Evolutionary conservation across 2,329 filamentous ascomycete genomes (phyloP).

Genomic region (Diaporthe sp.): DNA sequence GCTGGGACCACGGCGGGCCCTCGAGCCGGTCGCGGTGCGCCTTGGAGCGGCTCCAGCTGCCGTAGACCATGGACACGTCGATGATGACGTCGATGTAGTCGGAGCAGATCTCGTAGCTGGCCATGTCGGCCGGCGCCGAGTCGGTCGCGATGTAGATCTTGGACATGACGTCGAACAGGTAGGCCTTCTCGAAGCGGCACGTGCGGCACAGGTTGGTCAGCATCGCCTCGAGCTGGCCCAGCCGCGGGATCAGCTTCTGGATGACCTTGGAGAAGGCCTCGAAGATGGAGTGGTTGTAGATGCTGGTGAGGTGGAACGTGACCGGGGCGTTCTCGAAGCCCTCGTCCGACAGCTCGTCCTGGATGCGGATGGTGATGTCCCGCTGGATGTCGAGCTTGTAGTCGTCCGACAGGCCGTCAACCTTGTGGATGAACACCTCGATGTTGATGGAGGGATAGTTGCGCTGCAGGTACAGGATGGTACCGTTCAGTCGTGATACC

Average conservation of each 20-base stretch:
- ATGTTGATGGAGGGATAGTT: constrained; percentile 95
- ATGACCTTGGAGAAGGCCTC: constrained; percentile 99
- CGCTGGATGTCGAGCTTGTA: constrained; percentile 96
- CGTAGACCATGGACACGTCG: constrained; percentile 95
- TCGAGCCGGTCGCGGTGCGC: constrained; percentile 70
- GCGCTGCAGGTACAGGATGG: constrained; percentile 89
- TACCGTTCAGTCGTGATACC: constrained; percentile 86
- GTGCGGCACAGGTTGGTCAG: constrained; percentile 94
- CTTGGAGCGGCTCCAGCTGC: constrained; percentile 74
- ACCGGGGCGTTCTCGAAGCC: constrained; percentile 95
- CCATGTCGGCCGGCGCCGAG: constrained; percentile 91
- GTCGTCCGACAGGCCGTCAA: constrained; percentile 96
- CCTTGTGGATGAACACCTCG: constrained; percentile 99
- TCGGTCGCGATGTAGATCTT: constrained; percentile 99
- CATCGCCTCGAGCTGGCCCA: constrained; percentile 92
- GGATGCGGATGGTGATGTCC: constrained; percentile 95
- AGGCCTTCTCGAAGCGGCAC: constrained; percentile 97
- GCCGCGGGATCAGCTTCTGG: constrained; percentile 94
- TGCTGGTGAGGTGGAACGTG: constrained; percentile 95
- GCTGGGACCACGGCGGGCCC: constrained; percentile 71
- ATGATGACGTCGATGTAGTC: constrained; percentile 99
- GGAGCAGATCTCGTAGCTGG: constrained; percentile 97
- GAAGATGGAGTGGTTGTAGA: constrained; percentile 97
- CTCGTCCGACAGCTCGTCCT: constrained; percentile 93
- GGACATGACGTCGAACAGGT: constrained; percentile 96